Percentiles rank a stretch among this genome's conserved stretches.
These are phyloP conservation scores for Xylaria polymorpha DNA, from an alignment of 2,329 filamentous ascomycete genomes.

Conservation along the genomic window DNA sequence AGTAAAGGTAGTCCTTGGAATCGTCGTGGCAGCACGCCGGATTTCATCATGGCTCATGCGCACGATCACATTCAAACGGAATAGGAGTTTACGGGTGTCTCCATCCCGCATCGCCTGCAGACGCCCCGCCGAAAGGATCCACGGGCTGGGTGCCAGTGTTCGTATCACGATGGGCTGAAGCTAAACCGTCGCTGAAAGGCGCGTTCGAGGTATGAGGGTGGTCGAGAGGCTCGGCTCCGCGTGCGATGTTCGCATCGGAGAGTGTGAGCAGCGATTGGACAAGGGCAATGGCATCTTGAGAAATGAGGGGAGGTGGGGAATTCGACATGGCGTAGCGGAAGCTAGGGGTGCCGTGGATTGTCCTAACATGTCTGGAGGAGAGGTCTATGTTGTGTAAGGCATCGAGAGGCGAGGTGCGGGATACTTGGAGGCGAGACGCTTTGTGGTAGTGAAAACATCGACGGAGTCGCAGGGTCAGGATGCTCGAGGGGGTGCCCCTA, in stretches of 20 bases:
- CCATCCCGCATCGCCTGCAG: conserved; percentile 41
- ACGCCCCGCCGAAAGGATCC: conserved; percentile 35
- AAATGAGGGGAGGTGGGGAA: conserved; percentile 18
- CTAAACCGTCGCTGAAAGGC: background rate
- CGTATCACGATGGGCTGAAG: background rate
- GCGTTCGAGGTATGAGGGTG: background rate
- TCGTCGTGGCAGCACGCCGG: conserved; percentile 48
- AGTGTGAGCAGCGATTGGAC: conserved; percentile 33
- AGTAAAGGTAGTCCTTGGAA: conserved; percentile 69
- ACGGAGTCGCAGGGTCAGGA: conserved; percentile 43
- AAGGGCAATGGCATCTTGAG: conserved; percentile 29
- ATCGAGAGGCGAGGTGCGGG: background rate
- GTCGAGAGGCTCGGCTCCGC: too few species aligned
- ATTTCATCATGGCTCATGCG: conserved; percentile 44
- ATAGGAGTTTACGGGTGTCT: conserved; percentile 42
- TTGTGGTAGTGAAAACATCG: conserved; percentile 35
- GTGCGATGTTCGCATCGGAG: background rate
- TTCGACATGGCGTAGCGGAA: conserved; percentile 30
- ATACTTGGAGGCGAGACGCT: background rate
- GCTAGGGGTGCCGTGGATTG: background rate
- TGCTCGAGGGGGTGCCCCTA: conserved; percentile 45
- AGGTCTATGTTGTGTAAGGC: background rate
- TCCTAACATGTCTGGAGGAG: background rate
- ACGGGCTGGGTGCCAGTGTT: background rate
- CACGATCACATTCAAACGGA: conserved; percentile 38